A percentile compares a stretch with the other conserved stretches of the same genome.
Conservation (phyloP, 805 yeast genomes). For the Brettanomyces nanus region DNA sequence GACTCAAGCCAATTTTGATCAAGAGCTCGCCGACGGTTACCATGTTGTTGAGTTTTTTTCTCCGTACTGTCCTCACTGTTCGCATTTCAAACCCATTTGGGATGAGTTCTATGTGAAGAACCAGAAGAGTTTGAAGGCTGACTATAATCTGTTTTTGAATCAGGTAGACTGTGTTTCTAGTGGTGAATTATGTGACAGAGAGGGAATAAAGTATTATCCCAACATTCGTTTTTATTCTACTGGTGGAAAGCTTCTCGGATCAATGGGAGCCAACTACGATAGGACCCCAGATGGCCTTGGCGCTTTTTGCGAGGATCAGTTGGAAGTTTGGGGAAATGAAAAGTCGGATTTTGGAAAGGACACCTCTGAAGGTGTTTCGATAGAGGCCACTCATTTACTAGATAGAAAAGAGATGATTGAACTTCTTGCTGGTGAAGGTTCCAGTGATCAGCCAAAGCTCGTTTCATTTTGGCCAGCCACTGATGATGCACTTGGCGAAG, state of each 20-base stretch:
- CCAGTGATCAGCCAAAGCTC: slow-evolving; percentile 36
- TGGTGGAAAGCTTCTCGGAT: slow-evolving; percentile 28
- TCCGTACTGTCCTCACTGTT: slow-evolving; percentile 85
- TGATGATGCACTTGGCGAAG: slow-evolving; percentile 29
- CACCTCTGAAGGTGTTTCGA: background rate
- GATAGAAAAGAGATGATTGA: slow-evolving; percentile 35
- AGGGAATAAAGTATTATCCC: slow-evolving; percentile 63
- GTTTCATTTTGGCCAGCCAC: slow-evolving; percentile 62
- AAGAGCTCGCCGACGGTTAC: slow-evolving; percentile 39
- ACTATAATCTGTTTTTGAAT: slow-evolving; percentile 44
- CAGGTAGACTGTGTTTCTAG: slow-evolving; percentile 82
- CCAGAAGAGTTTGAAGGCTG: slow-evolving; percentile 37
- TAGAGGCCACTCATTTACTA: slow-evolving; percentile 5
- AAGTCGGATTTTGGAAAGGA: slow-evolving; percentile 17
- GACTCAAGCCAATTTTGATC: slow-evolving; percentile 41
- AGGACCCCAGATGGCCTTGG: slow-evolving; percentile 43
- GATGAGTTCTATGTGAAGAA: slow-evolving; percentile 48
- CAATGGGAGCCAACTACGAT: slow-evolving; percentile 39
- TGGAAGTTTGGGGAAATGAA: slow-evolving; percentile 33
- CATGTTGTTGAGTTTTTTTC: slow-evolving; percentile 85
- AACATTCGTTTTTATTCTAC: slow-evolving; percentile 63
- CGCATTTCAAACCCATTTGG: slow-evolving; percentile 76
- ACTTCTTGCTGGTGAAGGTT: slow-evolving; percentile 41
- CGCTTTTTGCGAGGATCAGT: slow-evolving; percentile 47
- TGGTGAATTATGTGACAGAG: slow-evolving; percentile 77